Conservation (phyloP, 78 protist species). For the Anaeramoeba ignava region DNA sequence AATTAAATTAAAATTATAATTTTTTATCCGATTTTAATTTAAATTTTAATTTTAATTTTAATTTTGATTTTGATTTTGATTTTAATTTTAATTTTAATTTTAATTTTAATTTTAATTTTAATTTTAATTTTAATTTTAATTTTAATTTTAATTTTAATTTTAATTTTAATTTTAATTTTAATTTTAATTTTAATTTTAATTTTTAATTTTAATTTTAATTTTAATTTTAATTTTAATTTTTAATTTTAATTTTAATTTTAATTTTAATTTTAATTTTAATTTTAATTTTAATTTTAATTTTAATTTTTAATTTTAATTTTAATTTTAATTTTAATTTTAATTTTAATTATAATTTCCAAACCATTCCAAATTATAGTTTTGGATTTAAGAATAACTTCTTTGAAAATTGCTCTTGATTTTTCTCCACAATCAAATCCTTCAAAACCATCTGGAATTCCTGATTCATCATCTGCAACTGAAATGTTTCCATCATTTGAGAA, state of each 20-base stretch:
- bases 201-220: no score
- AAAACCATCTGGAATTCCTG: slow-evolving; percentile 86
- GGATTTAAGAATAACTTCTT: slow-evolving; percentile 26
- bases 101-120: no score
- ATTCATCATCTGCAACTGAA: slow-evolving; percentile 27
- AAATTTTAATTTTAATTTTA: no score
- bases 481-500: slow-evolving; percentile 47
- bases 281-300: background rate
- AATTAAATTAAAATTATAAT: slow-evolving; percentile 4
- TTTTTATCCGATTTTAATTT: background rate
- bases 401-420: slow-evolving; percentile 43
- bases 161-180: no score
- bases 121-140: no score
- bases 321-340: background rate
- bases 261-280: no score
- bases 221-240: no score
- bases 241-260: no score
- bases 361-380: slow-evolving; percentile 94
- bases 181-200: no score
- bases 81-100: no score
- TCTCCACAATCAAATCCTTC: slow-evolving; percentile 97
- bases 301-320: background rate
- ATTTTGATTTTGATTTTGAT: no score
- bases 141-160: no score
- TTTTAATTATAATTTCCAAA: background rate